A percentile compares a stretch with the other conserved stretches of the same genome.
Evolutionary conservation across 306 rosid genomes (phyloP).

Genomic region (Hippophae tibetana): DNA sequence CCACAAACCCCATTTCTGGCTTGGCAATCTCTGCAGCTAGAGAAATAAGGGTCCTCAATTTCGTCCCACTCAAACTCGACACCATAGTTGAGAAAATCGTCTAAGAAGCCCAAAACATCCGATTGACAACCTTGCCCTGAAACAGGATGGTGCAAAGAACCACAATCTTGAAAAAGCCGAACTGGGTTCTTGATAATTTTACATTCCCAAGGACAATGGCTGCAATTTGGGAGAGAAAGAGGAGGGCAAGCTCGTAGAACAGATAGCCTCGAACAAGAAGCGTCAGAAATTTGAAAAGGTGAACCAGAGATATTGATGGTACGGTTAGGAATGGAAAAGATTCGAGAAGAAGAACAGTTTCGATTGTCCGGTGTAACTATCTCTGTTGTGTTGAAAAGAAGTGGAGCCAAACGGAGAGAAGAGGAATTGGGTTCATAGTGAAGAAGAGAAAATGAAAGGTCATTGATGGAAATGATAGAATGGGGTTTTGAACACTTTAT

Average conservation of each 20-base stretch:
- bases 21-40: slow-evolving; percentile 41
- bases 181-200: slow-evolving; percentile 50
- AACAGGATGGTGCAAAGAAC: slow-evolving; percentile 29
- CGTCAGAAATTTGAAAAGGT: slow-evolving; percentile 53
- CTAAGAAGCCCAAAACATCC: slow-evolving; percentile 54
- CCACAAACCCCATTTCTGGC: slow-evolving; percentile 53
- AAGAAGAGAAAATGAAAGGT: slow-evolving; percentile 52
- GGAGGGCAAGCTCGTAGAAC: slow-evolving; percentile 54
- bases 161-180: slow-evolving; percentile 41
- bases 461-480: slow-evolving; percentile 54
- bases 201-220: slow-evolving; percentile 71
- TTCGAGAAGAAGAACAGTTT: slow-evolving; percentile 27
- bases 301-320: slow-evolving; percentile 51
- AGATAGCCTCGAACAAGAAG: slow-evolving; percentile 53
- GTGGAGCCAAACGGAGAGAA: slow-evolving; percentile 50
- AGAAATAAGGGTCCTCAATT: slow-evolving; percentile 50
- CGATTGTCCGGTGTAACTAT: background rate
- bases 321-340: slow-evolving; percentile 35
- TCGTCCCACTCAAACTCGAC: slow-evolving; percentile 71
- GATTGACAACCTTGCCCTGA: slow-evolving; percentile 41
- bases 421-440: slow-evolving; percentile 46
- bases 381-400: background rate
- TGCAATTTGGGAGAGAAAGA: slow-evolving; percentile 45
- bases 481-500: slow-evolving; percentile 41
- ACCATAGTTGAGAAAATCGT: slow-evolving; percentile 32